A percentile compares a stretch with the other conserved stretches of the same genome.
Evolutionary conservation across 345 rosid genomes (phyloP).

Genomic region (sweet orange (Citrus sinensis)): DNA sequence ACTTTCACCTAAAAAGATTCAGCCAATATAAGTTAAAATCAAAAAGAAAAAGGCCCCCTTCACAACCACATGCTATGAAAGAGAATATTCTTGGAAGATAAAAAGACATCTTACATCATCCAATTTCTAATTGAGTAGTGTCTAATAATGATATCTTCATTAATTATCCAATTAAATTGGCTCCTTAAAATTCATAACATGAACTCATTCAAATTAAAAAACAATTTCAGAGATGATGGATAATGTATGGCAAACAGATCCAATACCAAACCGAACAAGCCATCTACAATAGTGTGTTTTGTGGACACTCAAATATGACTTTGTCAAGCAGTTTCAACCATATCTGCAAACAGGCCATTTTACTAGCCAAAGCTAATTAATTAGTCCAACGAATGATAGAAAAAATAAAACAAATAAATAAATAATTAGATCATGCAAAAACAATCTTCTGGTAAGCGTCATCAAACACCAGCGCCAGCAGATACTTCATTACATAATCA

Average conservation of each 20-base stretch:
- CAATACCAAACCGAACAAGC: background rate
- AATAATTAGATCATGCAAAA: background rate
- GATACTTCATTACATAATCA: background rate
- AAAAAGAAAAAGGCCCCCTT: background rate
- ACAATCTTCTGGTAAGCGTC: no score
- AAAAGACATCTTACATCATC: background rate
- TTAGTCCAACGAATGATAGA: background rate
- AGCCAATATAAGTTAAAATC: background rate
- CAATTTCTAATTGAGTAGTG: background rate
- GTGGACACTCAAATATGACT: background rate
- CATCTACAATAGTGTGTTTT: background rate
- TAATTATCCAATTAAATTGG: background rate
- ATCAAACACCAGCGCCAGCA: background rate
- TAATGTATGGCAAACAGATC: background rate
- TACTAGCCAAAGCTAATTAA: background rate
- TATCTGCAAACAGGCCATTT: background rate
- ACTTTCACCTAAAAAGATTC: conserved; percentile 76
- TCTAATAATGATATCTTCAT: background rate
- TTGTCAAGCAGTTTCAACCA: background rate
- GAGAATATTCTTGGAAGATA: background rate
- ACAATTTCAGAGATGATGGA: conserved; percentile 1
- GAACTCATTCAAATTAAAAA: background rate
- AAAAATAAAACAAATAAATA: background rate
- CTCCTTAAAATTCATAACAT: background rate
- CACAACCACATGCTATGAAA: background rate